Evolutionary conservation across 1,139 yeast genomes (phyloP), one percentile per base, ranked within the genome.

Genomic region (Hyphopichia fennica): DNA sequence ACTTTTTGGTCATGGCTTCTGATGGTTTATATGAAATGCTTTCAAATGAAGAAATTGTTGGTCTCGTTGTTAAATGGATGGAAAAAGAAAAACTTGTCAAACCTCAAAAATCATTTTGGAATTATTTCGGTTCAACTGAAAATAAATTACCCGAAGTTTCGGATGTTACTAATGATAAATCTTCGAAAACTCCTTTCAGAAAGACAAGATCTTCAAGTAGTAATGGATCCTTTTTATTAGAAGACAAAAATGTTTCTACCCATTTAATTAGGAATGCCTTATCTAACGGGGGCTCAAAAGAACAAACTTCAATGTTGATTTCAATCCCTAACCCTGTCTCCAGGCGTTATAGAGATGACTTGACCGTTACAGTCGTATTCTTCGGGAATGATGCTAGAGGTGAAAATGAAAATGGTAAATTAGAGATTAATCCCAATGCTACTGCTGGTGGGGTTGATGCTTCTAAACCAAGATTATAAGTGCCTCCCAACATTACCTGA

Each of bases 11-110:
- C 17, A 73, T 95, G 80, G 99, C 95, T 0, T 84, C 95, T 14
- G 99, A 93, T 65, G 99, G 99, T 1, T 72, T 93, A 40, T 95
- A 85, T 62, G 99, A 95, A 61, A 79, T 93, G 82, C 75, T 93
- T 45, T 80, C 95, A 16, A 91, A 91, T 61, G 96, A 89, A 58
- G 97, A 93, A 58, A 90, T 93, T 44, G 93, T 90, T 13, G 91
- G 93, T 3, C 72, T 93, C 34, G 99, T 93, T 14, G 95, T 89
- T 13, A 86, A 86, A 59, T 93, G 99, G 99, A 84, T 90, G 80
- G 91, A 88, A 54, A 75, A 77, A 48, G 83, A 84, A 55, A 80
- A 84, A 50, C 77, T 86, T 77, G 63, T 79, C 38, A 76, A 75
- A 51, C 82, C 82, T 1, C 76, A 79, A 41, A 72, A 69, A 34